Conservation (phyloP, 768 basidiomycete species). For the Leucocoprinus birnbaumii region DNA sequence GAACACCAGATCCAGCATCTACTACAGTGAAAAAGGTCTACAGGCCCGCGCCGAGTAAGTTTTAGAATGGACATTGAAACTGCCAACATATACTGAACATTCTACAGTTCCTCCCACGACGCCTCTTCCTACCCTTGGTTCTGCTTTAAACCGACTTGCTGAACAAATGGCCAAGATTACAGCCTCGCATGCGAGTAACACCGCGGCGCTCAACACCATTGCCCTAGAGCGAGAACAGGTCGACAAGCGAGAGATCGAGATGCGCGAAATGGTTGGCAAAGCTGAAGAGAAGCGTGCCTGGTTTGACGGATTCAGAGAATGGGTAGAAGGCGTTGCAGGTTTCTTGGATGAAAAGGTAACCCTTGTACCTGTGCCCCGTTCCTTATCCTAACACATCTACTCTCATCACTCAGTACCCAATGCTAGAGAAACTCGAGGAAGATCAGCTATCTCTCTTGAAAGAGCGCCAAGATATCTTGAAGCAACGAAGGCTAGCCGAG, state of each 20-base stretch:
- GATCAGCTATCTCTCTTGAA: constrained; percentile 70
- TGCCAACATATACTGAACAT: constrained; percentile 11
- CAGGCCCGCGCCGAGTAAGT: constrained; percentile 68
- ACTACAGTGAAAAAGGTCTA: constrained; percentile 54
- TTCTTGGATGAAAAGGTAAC: constrained; percentile 86
- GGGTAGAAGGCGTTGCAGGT: constrained; percentile 79
- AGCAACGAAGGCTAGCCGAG: constrained; percentile 66
- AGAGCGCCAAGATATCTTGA: constrained; percentile 71
- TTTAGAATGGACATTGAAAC: background rate
- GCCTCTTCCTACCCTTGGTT: constrained; percentile 60
- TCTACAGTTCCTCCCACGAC: constrained; percentile 61
- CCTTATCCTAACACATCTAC: constrained; percentile 28
- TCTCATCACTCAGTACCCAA: constrained; percentile 60
- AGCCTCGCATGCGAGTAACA: constrained; percentile 65
- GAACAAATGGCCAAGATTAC: constrained; percentile 58
- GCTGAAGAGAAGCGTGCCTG: constrained; percentile 81
- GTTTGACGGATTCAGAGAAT: constrained; percentile 76
- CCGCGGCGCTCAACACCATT: constrained; percentile 51
- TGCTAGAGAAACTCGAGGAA: constrained; percentile 73
- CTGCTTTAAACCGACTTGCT: constrained; percentile 59
- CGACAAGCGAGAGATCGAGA: constrained; percentile 64
- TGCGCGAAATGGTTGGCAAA: constrained; percentile 69
- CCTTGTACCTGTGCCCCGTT: constrained; percentile 9
- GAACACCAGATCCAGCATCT: constrained; percentile 32
- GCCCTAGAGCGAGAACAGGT: constrained; percentile 63